These are phyloP conservation scores for Trichophyton benhamiae DNA, from an alignment of 2,329 filamentous ascomycete genomes.

Conservation along the genomic window DNA sequence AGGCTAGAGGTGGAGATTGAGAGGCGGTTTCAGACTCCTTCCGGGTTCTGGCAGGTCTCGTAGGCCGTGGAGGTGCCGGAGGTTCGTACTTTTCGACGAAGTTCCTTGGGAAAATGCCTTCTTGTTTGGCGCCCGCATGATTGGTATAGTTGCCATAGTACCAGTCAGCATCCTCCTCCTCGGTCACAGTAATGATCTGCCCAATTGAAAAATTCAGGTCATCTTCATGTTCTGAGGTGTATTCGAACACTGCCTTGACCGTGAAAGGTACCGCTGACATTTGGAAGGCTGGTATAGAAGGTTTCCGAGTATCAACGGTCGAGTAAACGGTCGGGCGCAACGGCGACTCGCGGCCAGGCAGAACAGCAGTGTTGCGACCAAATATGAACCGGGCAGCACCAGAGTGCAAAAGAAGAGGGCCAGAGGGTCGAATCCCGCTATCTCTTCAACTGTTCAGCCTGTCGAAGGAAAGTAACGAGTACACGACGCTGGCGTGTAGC, in stretches of 20 bases:
- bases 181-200: slow-evolving; percentile 87
- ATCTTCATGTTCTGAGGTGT: slow-evolving; percentile 83
- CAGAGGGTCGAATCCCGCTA: not conserved
- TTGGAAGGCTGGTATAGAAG: slow-evolving; percentile 21
- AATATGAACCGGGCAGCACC: not conserved
- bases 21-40: slow-evolving; percentile 42
- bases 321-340: slow-evolving; percentile 1
- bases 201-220: slow-evolving; percentile 77
- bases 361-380: not conserved
- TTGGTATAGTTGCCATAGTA: slow-evolving; percentile 80
- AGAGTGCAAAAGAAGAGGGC: not conserved
- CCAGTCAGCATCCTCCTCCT: slow-evolving; percentile 88
- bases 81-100: slow-evolving; percentile 97
- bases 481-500: not conserved
- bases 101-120: slow-evolving; percentile 89
- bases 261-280: slow-evolving; percentile 69
- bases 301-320: not conserved
- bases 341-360: not conserved
- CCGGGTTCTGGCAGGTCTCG: slow-evolving; percentile 55
- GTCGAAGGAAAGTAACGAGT: not conserved
- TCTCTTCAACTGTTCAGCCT: not conserved
- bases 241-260: slow-evolving; percentile 93
- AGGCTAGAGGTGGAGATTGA: slow-evolving; percentile 22
- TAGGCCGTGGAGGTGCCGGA: slow-evolving; percentile 72
- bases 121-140: slow-evolving; percentile 57